A percentile compares a stretch with the other conserved stretches of the same genome.
Conservation (phyloP, 352 stramenopile genomes). For the Bremia lactucae region DNA sequence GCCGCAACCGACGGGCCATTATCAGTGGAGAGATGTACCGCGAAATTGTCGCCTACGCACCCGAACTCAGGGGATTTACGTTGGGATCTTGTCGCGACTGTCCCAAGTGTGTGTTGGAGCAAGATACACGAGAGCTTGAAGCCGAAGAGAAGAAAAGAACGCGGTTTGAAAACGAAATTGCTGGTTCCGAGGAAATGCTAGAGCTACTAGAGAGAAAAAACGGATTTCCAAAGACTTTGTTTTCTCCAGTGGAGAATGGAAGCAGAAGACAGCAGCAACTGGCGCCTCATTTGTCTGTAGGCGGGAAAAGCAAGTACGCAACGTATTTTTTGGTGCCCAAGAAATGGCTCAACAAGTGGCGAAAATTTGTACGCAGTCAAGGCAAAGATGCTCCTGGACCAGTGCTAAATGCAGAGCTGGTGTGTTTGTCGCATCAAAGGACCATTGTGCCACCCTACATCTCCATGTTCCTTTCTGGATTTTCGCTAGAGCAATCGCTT, state of each 20-base stretch:
- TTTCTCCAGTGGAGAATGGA: constrained; percentile 31
- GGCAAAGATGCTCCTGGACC: constrained; percentile 45
- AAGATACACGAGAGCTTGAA: constrained; percentile 42
- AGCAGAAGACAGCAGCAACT: constrained; percentile 20
- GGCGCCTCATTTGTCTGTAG: constrained; percentile 43
- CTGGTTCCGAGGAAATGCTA: constrained; percentile 47
- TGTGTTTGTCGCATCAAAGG: constrained; percentile 67
- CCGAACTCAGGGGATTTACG: constrained; percentile 46
- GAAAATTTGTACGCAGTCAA: constrained; percentile 59
- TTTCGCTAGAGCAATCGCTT: constrained; percentile 66
- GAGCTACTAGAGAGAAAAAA: constrained; percentile 71
- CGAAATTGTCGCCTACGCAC: constrained; percentile 43
- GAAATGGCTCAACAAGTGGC: constrained; percentile 77
- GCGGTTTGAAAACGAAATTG: constrained; percentile 60
- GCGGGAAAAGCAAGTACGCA: constrained; percentile 33
- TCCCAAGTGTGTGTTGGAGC: constrained; percentile 38
- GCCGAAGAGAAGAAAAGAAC: constrained; percentile 36
- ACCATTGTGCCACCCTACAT: constrained; percentile 77
- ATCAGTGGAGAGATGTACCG: constrained; percentile 34
- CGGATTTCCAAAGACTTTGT: constrained; percentile 67
- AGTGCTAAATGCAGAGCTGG: constrained; percentile 71
- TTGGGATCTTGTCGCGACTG: constrained; percentile 46
- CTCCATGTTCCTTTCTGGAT: constrained; percentile 79
- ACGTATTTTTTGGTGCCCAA: constrained; percentile 78
- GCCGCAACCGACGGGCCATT: constrained; percentile 43